phyloP scores from a whole-genome alignment of 768 basidiomycete species.

The Cubamyces lactineus region DNA sequence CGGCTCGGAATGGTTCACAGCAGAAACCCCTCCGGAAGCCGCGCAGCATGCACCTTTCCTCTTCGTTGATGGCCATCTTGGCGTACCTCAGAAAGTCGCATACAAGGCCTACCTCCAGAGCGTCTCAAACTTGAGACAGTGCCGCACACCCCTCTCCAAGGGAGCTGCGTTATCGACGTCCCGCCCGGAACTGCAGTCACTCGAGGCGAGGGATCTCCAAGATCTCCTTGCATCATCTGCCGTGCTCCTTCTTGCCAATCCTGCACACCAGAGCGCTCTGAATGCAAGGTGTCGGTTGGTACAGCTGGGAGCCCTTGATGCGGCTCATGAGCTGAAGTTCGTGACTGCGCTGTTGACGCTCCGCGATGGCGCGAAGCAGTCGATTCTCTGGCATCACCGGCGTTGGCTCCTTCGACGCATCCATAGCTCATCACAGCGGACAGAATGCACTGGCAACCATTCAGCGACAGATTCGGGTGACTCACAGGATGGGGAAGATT shows the following conservation, averaged over 20 bases:
- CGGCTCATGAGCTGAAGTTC: slow-evolving; percentile 51
- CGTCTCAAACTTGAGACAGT: slow-evolving; percentile 33
- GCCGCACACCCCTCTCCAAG: neutral
- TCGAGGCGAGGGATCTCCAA: slow-evolving; percentile 4
- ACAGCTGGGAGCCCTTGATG: slow-evolving; percentile 38
- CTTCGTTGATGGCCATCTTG: slow-evolving; percentile 60
- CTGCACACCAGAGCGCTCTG: slow-evolving; percentile 69
- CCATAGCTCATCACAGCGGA: slow-evolving; percentile 28
- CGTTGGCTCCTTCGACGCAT: slow-evolving; percentile 58
- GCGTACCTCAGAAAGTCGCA: slow-evolving; percentile 62
- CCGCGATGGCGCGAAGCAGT: slow-evolving; percentile 63
- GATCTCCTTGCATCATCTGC: slow-evolving; percentile 40
- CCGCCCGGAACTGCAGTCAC: neutral
- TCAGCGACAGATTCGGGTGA: too few species aligned
- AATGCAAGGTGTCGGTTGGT: slow-evolving; percentile 62
- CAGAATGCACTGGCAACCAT: neutral
- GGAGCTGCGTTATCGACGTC: slow-evolving; percentile 26
- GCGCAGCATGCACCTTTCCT: slow-evolving; percentile 53
- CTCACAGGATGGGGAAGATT: slow-evolving; percentile 20
- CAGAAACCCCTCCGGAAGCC: slow-evolving; percentile 28
- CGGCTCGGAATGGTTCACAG: slow-evolving; percentile 48
- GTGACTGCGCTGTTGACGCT: slow-evolving; percentile 52
- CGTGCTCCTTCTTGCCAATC: slow-evolving; percentile 65
- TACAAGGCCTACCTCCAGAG: slow-evolving; percentile 55
- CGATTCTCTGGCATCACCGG: slow-evolving; percentile 71